phyloP scores from a whole-genome alignment of 2,329 filamentous ascomycete species.

The Aureobasidium sp. region DNA sequence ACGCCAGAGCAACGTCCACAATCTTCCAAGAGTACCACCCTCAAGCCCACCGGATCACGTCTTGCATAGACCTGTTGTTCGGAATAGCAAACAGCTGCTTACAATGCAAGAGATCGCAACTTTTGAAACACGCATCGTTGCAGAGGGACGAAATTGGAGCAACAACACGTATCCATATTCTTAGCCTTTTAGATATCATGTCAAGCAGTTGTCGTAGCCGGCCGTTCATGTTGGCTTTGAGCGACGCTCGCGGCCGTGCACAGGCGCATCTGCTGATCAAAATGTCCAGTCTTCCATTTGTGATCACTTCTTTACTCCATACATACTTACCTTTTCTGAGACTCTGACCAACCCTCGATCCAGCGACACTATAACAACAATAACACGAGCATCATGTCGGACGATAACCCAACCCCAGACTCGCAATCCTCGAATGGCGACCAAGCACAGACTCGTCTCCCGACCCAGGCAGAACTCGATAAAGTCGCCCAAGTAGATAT shows the following conservation, averaged over 20 bases:
- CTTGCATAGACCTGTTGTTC: too few relatives aligned
- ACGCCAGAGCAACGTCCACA: too few relatives aligned
- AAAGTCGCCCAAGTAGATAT: background rate
- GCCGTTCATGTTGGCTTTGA: background rate
- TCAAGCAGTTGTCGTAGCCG: background rate
- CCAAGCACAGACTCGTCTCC: background rate
- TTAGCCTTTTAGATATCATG: background rate
- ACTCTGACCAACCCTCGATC: too few relatives aligned
- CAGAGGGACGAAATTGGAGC: too few relatives aligned
- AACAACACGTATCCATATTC: background rate
- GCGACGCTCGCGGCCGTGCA: background rate
- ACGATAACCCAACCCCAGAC: background rate
- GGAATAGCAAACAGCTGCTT: too few relatives aligned
- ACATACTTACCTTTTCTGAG: background rate
- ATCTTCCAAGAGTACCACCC: too few relatives aligned
- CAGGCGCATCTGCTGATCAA: background rate
- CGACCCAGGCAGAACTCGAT: conserved; percentile 2
- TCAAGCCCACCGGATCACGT: too few relatives aligned
- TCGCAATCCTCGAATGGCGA: background rate
- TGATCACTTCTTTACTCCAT: background rate
- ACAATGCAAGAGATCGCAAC: too few relatives aligned
- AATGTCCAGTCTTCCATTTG: background rate
- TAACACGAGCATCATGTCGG: background rate
- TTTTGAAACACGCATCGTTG: too few relatives aligned
- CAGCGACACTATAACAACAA: background rate